Base-by-base conservation (phyloP, 2,329 filamentous ascomycete species). In the Aspergillus clavatus region DNA sequence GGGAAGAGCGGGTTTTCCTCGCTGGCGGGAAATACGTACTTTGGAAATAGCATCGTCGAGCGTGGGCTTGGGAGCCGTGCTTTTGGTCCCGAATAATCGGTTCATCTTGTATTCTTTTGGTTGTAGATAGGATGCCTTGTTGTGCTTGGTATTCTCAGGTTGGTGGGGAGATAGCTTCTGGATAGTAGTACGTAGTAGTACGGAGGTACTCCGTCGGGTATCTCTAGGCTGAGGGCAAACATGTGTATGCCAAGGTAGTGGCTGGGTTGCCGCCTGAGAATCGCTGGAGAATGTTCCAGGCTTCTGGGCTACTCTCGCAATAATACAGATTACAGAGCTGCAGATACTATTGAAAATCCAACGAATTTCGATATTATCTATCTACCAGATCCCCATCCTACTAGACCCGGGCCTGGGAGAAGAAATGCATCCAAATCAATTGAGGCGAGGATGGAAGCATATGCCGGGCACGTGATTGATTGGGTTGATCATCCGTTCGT, bases 81-180 rank as follows among this genome's bases (percentile, higher is more conserved):
- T 85, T 73, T 90, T 93, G 58, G 85, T 80, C 66, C 93, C 93
- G 68, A 98, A 98, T 58, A 98, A 79, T 60, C 93, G 87, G 70
- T 98, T 97, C 93, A 98, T 97, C 52, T 44, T 76, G 70, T 19
- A 26, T 12, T n/a, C 18, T n/a, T n/a, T 14, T 31, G 33, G 12
- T 10, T 21, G 16, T 21, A 10, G 11, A 35, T 16, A n/a, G n/a
- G n/a, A n/a, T n/a, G n/a, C n/a, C n/a, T n/a, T n/a, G n/a, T n/a
- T n/a, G n/a, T n/a, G n/a, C n/a, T n/a, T n/a, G n/a, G n/a, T 21
- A 19, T 12, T 26, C 38, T 33, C 14, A 14, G 38, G 38, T 19
- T 8, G 39, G 38, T 31, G 35, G 29, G 24, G 41, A 36, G 31
- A 29, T n/a, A 41, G 28, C 27, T 38, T 46, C 36, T 39, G 19